Percentiles rank a stretch among this genome's conserved stretches.
Evolutionary conservation across 345 rosid species (phyloP).

Genomic region (Stellera chamaejasme): DNA sequence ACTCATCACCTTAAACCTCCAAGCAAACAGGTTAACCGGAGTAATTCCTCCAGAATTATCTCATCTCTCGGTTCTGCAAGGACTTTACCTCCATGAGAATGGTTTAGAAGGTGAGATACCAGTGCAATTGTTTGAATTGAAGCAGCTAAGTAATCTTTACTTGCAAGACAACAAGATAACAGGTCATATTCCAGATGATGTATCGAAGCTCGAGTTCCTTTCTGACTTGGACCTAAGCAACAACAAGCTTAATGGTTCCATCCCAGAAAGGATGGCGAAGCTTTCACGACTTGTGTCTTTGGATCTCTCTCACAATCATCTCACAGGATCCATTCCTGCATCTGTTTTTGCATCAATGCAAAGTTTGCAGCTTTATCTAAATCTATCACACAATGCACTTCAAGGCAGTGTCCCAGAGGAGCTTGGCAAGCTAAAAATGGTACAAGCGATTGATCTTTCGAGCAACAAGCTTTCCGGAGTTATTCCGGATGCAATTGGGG

Average conservation of each 20-base stretch:
- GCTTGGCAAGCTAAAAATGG: conserved; percentile 63
- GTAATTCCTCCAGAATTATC: conserved; percentile 52
- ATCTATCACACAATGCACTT: conserved; percentile 60
- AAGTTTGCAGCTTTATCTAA: conserved; percentile 48
- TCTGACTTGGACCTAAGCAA: conserved; percentile 41
- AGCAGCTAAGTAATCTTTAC: conserved; percentile 39
- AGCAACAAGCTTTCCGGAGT: conserved; percentile 57
- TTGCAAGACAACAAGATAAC: conserved; percentile 52
- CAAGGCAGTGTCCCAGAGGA: conserved; percentile 54
- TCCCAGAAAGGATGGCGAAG: conserved; percentile 46
- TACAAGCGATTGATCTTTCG: conserved; percentile 74
- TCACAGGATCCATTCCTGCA: conserved; percentile 50
- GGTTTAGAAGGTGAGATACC: conserved; percentile 53
- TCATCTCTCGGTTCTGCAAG: conserved; percentile 57
- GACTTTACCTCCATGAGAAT: conserved; percentile 42
- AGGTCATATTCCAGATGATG: conserved; percentile 39
- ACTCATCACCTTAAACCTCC: conserved; percentile 33
- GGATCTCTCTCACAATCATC: conserved; percentile 68
- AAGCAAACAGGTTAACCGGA: conserved; percentile 51
- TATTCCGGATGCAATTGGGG: conserved; percentile 46
- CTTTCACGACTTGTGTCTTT: conserved; percentile 37
- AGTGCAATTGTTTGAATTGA: conserved; percentile 41
- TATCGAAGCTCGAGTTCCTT: conserved; percentile 57
- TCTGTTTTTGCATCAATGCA: conserved; percentile 32
- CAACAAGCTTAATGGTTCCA: conserved; percentile 63